These are phyloP conservation scores for Podospora pseudocomata DNA, from an alignment of 495 filamentous ascomycete genomes.

Conservation along the genomic window DNA sequence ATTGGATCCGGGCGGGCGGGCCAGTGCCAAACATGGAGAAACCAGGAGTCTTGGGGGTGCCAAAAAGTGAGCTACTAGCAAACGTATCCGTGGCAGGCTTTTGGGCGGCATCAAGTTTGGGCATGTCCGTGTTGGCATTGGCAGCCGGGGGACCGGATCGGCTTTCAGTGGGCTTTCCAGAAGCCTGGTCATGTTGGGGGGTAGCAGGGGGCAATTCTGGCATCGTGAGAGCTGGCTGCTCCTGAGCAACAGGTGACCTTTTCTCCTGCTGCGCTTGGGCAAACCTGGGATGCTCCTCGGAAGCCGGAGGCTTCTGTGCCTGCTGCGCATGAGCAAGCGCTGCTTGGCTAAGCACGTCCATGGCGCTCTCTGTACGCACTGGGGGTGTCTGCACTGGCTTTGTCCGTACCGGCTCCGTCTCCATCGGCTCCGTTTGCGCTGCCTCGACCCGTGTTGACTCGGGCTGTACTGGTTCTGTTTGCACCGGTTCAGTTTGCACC, in stretches of 20 bases:
- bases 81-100: not conserved
- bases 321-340: not conserved
- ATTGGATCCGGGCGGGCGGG: conserved; percentile 15
- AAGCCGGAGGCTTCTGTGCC: not conserved
- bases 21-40: conserved; percentile 29
- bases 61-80: conserved; percentile 15
- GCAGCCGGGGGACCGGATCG: not conserved
- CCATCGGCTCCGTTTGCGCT: not conserved
- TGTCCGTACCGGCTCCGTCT: not conserved
- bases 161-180: not conserved
- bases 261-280: not conserved
- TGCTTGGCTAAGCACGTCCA: not conserved
- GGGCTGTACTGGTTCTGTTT: too few species aligned
- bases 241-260: not conserved
- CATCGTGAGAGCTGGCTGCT: not conserved
- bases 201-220: not conserved
- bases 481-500: not conserved
- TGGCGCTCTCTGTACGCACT: not conserved
- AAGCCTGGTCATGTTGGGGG: not conserved
- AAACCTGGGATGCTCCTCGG: not conserved
- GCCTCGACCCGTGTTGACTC: not conserved
- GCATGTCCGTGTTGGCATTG: not conserved
- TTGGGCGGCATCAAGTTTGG: not conserved
- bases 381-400: not conserved
- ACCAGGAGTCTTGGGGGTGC: conserved; percentile 11